Conservation (phyloP, 148 eudicot species). For the Talinum fruticosum region DNA sequence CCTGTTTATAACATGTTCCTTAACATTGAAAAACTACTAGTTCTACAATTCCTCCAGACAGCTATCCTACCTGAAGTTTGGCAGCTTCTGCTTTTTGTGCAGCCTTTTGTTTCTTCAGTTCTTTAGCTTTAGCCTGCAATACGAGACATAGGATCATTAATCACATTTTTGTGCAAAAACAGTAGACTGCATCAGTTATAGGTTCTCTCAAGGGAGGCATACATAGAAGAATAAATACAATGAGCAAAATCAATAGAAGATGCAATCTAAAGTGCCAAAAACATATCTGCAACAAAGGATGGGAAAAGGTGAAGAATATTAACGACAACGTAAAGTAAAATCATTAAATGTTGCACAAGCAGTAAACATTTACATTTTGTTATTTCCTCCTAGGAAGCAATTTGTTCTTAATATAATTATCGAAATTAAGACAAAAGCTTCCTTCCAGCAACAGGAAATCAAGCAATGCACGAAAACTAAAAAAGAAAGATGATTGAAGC, state of each 20-base stretch:
- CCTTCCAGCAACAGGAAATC: too few species aligned
- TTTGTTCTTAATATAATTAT: too few species aligned
- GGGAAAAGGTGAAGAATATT: not conserved
- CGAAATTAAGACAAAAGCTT: too few species aligned
- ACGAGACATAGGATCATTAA: not conserved
- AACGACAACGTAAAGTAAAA: too few species aligned
- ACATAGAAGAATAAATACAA: not conserved
- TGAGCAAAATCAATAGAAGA: not conserved
- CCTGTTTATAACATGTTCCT: not conserved
- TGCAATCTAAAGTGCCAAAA: not conserved
- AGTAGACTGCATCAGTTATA: not conserved
- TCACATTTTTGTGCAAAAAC: not conserved
- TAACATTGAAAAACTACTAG: not conserved
- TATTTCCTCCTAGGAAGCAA: not conserved
- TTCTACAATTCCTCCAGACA: not conserved
- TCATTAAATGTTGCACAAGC: not conserved
- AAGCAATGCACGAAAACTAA: too few species aligned
- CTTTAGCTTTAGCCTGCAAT: conserved; percentile 64
- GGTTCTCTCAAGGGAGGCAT: not conserved
- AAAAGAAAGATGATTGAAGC: too few species aligned
- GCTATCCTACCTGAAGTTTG: conserved; percentile 43
- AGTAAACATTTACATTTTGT: not conserved
- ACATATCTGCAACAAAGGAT: not conserved
- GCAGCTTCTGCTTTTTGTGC: conserved; percentile 80
- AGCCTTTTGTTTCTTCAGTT: conserved; percentile 80